Evolutionary conservation across 306 rosid species (phyloP), one percentile per base, ranked within the genome.

Genomic region (Inga oerstediana): DNA sequence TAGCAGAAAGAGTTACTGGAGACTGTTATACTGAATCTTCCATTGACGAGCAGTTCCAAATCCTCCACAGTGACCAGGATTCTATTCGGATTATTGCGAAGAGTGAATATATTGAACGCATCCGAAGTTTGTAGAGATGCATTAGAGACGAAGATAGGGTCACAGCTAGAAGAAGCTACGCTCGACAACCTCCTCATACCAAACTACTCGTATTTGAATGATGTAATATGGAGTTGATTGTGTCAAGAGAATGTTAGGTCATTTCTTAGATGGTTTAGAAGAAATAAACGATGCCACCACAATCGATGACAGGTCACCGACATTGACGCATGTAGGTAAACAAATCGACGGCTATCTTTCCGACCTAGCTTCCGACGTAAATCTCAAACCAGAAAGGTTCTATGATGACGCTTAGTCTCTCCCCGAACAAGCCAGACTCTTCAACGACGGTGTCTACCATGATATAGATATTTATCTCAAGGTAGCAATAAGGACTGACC

Each of bases 401-500:
- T 89, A 84, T 75, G 84, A 81, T 20, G 87, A 94, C 4, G 99
- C 99, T 0, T 83, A 83, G 30, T 91, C 92, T 5, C 90, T 97
- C 39, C 99, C 99, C 2, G 98, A 94, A 10, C 91, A 86, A 72
- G 97, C 99, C 22, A 88, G 99, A 68, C 91, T 94, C 82, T 97
- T 91, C 87, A 94, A 97, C 84, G 99, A 94, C 65, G 99, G 99
- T 32, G 91, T 97, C 59, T 97, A 97, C 85, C 85, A 97, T 8
- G 98, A 97, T 52, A 92, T 94, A 5, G 99, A 94, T 80, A 92
- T 97, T 37, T 97, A 91, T 77, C 97, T 97, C 80, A 97, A 94
- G 98, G 98, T 92, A 58, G 2, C 8, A 7, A 49, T 12, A 30
- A 4, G 30, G 3, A 16, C 32, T 20, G 15, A 10, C 7, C 13